Percentiles rank a stretch among this genome's conserved stretches.
Evolutionary conservation across 2,329 filamentous ascomycete species (phyloP).

Genomic region (Trichoderma semiorbis): DNA sequence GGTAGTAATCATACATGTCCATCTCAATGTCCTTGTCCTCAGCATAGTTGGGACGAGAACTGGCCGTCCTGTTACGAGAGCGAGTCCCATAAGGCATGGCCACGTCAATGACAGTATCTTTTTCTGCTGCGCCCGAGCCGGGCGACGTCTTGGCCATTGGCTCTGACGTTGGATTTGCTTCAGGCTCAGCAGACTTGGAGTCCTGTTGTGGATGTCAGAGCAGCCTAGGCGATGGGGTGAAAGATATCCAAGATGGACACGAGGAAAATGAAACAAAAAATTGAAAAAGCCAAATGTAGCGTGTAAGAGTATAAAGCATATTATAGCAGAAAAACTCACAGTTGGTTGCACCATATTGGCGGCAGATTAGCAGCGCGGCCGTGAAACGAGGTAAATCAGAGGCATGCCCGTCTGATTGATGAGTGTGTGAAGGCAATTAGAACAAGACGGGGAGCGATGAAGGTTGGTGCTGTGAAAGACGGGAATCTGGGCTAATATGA

Average conservation of each 20-base stretch:
- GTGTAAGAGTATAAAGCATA: conserved; percentile 7
- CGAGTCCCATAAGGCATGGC: conserved; percentile 84
- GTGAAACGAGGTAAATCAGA: conserved; percentile 32
- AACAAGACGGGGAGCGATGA: conserved; percentile 25
- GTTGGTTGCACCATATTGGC: conserved; percentile 40
- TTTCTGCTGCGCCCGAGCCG: conserved; percentile 45
- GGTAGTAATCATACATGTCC: conserved; percentile 71
- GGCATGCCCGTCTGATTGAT: conserved; percentile 27
- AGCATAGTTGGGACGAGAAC: conserved; percentile 85
- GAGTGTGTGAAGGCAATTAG: conserved; percentile 4
- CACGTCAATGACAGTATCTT: conserved; percentile 49
- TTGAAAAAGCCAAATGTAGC: conserved; percentile 5
- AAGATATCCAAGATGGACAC: neutral
- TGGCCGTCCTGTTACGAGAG: conserved; percentile 81
- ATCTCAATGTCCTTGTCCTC: conserved; percentile 89
- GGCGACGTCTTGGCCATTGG: conserved; percentile 46
- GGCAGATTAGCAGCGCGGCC: conserved; percentile 34
- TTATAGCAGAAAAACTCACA: conserved; percentile 29
- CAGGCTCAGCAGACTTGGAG: conserved; percentile 33
- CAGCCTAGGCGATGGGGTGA: conserved; percentile 20
- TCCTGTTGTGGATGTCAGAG: conserved; percentile 29
- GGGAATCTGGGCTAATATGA: neutral
- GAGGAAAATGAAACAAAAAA: neutral
- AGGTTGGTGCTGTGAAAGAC: conserved; percentile 4
- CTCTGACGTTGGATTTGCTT: conserved; percentile 33